phyloP scores from a whole-genome alignment of 2,329 filamentous ascomycete species.

The Colletotrichum sp. region DNA sequence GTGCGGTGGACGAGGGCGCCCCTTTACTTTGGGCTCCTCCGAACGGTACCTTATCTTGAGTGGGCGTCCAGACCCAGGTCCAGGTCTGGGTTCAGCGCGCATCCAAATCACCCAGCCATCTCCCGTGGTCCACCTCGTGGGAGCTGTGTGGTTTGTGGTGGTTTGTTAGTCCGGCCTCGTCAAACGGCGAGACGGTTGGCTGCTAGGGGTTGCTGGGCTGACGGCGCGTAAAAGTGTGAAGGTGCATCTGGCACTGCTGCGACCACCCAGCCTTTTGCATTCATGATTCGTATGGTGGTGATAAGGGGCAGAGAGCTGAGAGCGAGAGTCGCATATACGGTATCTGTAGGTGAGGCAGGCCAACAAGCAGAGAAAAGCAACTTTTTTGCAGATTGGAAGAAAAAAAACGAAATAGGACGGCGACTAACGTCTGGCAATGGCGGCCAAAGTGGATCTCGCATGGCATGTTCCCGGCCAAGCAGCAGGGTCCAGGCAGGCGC shows the following conservation, averaged over 20 bases:
- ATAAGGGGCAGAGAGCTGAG: neutral
- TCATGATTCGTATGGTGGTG: neutral
- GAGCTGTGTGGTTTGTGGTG: neutral
- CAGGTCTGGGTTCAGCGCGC: slow-evolving; percentile 10
- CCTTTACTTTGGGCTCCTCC: neutral
- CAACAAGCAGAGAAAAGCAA: neutral
- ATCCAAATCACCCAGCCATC: slow-evolving; percentile 22
- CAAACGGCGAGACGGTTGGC: neutral
- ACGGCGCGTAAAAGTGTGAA: neutral
- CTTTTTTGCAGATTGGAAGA: neutral
- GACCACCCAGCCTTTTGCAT: neutral
- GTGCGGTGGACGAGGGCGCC: neutral
- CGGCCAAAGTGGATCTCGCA: neutral
- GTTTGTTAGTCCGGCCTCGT: neutral
- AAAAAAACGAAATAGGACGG: neutral
- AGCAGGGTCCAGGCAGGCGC: slow-evolving; percentile 12
- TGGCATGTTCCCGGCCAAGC: slow-evolving; percentile 15
- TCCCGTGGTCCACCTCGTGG: neutral
- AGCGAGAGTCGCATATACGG: neutral
- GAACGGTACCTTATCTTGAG: slow-evolving; percentile 6
- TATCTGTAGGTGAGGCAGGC: neutral
- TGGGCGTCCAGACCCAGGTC: neutral
- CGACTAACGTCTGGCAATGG: slow-evolving; percentile 17
- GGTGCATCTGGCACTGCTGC: neutral
- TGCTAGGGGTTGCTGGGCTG: neutral